These are phyloP conservation scores for Tetrapisispora nanseiensis DNA, from an alignment of 805 yeast species.

Conservation along the genomic window DNA sequence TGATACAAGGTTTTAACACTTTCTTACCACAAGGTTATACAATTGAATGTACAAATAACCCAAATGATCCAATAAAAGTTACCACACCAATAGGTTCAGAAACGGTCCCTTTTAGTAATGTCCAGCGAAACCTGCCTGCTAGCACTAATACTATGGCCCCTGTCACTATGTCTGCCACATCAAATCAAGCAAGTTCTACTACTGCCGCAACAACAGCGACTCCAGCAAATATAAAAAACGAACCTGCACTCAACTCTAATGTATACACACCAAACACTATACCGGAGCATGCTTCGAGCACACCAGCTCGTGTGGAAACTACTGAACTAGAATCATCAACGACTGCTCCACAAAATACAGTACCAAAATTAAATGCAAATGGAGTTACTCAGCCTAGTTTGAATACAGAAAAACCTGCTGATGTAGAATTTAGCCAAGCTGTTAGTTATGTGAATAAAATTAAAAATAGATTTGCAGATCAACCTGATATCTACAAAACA, in stretches of 20 bases:
- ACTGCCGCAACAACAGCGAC: constrained; percentile 8
- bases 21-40: constrained; percentile 94
- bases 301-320: constrained; percentile 6
- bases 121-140: background rate
- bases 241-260: background rate
- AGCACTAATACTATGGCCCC: background rate
- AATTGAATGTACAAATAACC: constrained; percentile 83
- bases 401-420: constrained; percentile 34
- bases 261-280: background rate
- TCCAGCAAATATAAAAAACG: background rate
- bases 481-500: constrained; percentile 92
- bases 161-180: too few relatives aligned
- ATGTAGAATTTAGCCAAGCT: constrained; percentile 95
- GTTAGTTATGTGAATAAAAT: constrained; percentile 93
- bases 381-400: background rate
- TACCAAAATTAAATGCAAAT: background rate
- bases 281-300: constrained; percentile 12
- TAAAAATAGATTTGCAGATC: constrained; percentile 83
- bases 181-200: constrained; percentile 5
- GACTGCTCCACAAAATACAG: background rate
- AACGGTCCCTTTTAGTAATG: background rate
- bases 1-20: constrained; percentile 96
- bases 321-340: background rate
- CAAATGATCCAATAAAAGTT: constrained; percentile 85
- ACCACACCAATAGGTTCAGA: constrained; percentile 87